Base-by-base conservation (phyloP, 2,329 filamentous ascomycete species). In the Penicillium sp. region DNA sequence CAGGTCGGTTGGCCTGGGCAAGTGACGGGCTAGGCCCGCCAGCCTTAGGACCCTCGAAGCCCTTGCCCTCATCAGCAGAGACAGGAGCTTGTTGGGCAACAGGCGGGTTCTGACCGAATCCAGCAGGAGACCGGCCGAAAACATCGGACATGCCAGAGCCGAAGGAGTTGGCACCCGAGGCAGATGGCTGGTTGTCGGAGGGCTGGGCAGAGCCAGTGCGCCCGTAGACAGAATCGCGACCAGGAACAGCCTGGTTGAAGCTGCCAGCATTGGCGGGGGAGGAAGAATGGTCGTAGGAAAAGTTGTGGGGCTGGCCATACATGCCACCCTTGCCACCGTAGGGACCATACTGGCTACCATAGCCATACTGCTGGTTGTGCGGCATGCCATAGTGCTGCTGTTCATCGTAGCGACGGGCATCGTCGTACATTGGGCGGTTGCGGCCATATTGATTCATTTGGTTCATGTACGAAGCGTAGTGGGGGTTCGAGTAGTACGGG, bases 281-380 rank as follows among this genome's bases (percentile, higher is more conserved):
- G 11, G 79, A 76, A 2, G 76, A 74, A 56, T 83, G 76, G 30
- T 83, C 80, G 51, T 77, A 80, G 6, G 76, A 75, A 57, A 81
- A 83, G 39, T 66, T 71, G 50, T 79, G 76, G 49, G 77, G 76
- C 51, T 79, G 78, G 20, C 71, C 76, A 53, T 82, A 82, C 74
- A 80, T 79, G 50, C 70, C 72, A 47, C 72, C 75, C 50, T 76
- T 75, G 37, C 72, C 73, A 25, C 69, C 72, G 42, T 75, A 79
- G 11, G 67, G 68, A 25, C 59, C 69, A 46, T 71, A 72, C 49
- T 71, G 70, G 45, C 66, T 72, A 28, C 62, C 67, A 40, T 73
- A 75, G 42, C 70, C 73, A 51, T 76, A 80, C 58, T 80, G 76
- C 42, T 56, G 64, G 48, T 52, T 63, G 50, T 68, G 65, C 39